phyloP scores from a whole-genome alignment of 495 filamentous ascomycete species.

The Penicillium paxilli region DNA sequence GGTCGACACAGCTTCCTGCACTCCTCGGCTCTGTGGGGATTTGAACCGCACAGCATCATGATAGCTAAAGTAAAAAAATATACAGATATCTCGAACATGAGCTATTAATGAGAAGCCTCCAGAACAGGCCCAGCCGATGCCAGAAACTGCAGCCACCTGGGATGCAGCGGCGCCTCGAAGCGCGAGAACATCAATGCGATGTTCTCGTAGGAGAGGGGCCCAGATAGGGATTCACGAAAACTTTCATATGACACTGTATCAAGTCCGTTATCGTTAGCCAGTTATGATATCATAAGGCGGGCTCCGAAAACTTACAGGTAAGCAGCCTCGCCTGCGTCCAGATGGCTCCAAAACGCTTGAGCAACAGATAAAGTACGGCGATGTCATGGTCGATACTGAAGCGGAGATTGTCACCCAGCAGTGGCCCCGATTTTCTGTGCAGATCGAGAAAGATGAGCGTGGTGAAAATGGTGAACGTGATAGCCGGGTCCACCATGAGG shows the following conservation, averaged over 20 bases:
- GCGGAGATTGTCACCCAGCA: neutral
- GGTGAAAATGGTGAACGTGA: slow-evolving; percentile 17
- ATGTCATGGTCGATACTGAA: slow-evolving; percentile 9
- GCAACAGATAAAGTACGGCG: slow-evolving; percentile 13
- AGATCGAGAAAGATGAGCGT: slow-evolving; percentile 18
- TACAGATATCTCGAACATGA: slow-evolving; percentile 1
- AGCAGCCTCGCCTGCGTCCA: slow-evolving; percentile 20
- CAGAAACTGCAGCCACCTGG: slow-evolving; percentile 12
- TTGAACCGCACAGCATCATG: neutral
- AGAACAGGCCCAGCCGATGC: slow-evolving; percentile 3
- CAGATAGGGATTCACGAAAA: slow-evolving; percentile 8
- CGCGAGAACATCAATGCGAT: slow-evolving; percentile 12
- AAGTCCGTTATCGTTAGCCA: neutral
- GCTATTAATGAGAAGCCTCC: neutral
- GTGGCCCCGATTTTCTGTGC: slow-evolving; percentile 11
- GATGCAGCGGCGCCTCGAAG: slow-evolving; percentile 20
- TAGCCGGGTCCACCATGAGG: slow-evolving; percentile 20
- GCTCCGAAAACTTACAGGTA: slow-evolving; percentile 11
- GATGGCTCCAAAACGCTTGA: slow-evolving; percentile 13
- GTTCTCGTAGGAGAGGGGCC: slow-evolving; percentile 7
- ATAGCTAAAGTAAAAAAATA: neutral
- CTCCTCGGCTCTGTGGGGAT: neutral
- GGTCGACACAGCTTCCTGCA: too few relatives aligned
- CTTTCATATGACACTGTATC: slow-evolving; percentile 17
- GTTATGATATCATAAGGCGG: neutral